A percentile compares a stretch with the other conserved stretches of the same genome.
phyloP scores from a whole-genome alignment of 2,329 filamentous ascomycete genomes.

The Monilinia polystroma region DNA sequence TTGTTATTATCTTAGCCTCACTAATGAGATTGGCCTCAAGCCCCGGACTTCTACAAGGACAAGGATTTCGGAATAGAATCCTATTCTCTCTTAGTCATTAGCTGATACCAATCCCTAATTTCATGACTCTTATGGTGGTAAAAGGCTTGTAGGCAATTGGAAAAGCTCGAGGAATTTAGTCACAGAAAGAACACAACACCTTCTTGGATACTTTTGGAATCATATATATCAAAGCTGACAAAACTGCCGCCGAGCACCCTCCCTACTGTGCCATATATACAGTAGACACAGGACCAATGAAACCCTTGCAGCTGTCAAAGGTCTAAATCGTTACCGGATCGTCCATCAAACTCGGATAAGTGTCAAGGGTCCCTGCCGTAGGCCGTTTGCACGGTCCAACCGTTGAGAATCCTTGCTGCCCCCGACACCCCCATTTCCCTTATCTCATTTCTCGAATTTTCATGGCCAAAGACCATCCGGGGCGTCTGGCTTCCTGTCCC shows the following conservation, averaged over 20 bases:
- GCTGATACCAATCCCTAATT: constrained; percentile 10
- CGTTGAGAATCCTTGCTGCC: constrained; percentile 19
- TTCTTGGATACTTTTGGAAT: neutral
- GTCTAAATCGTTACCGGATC: constrained; percentile 20
- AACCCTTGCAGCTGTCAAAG: constrained; percentile 15
- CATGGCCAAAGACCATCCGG: neutral
- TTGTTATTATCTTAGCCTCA: constrained; percentile 19
- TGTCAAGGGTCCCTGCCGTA: constrained; percentile 22
- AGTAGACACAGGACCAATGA: neutral
- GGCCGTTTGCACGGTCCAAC: constrained; percentile 21
- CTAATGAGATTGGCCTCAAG: constrained; percentile 16
- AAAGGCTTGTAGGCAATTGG: neutral
- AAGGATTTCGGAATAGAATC: constrained; percentile 11
- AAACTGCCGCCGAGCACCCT: constrained; percentile 13
- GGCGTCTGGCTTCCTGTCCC: neutral
- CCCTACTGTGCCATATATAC: neutral
- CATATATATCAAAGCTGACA: neutral
- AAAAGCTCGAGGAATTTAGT: neutral
- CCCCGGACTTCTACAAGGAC: constrained; percentile 5
- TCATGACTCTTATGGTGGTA: neutral
- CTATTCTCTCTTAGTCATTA: constrained; percentile 10
- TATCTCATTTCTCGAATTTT: constrained; percentile 14
- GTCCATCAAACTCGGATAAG: constrained; percentile 20
- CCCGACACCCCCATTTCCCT: neutral
- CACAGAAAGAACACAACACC: neutral